Evolutionary conservation across 2,329 filamentous ascomycete species (phyloP), one percentile per base, ranked within the genome.

Genomic region (Apiospora malaysiana): DNA sequence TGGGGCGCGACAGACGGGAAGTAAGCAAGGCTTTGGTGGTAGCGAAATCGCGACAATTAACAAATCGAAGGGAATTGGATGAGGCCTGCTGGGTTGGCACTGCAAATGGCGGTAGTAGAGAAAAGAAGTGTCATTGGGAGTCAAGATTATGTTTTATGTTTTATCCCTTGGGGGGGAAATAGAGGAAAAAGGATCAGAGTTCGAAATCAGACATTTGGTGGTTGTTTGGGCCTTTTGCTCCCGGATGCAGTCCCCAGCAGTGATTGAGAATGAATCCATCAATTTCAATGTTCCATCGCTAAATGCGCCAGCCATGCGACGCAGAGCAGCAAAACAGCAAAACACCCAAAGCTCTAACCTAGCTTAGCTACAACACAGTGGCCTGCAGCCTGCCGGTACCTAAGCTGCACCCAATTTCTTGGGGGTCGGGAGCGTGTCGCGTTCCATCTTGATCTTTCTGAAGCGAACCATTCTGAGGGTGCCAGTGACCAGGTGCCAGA

Each of bases 201-300:
- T 59, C 6, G 8, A 37, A 59, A 59, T n/a, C 51, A 59, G 25
- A 37, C 27, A 37, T 37, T 59, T 59, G 16, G 32, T 59, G 51
- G 27, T n/a, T 59, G 27, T 37, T 37, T 12, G 51, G 18, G 51
- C 27, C 51, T 21, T 10, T 59, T 21, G 56, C 18, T 40, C 56
- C 56, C 56, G 56, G 56, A 63, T 63, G 56, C 56, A 63, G 56
- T 16, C 27, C 49, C 23, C 23, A 40, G 32, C 27, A 40, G 21
- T 63, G 27, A 40, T n/a, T 21, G 56, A 63, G 32, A 63, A 63
- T 63, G 56, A 63, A 32, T 63, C 56, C 56, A 63, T 63, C 56
- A 63, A 63, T 63, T 63, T 63, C 56, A 40, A 40, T 63, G 56
- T 63, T 63, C 56, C 32, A 63, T 37, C 21, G 32, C 56, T 63